Base-by-base conservation (phyloP, 768 basidiomycete genomes). In the Leucocoprinus leucothites region DNA sequence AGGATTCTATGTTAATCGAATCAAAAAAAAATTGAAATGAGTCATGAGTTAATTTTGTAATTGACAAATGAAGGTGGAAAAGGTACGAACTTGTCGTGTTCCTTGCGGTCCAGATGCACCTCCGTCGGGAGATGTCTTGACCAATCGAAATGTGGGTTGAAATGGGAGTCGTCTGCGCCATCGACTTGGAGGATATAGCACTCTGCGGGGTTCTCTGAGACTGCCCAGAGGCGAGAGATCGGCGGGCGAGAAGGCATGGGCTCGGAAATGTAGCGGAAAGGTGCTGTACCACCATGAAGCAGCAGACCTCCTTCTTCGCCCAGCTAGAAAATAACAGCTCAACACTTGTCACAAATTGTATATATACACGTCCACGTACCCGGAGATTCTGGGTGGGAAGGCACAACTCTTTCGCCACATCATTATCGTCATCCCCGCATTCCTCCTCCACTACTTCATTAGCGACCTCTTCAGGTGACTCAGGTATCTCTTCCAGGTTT, bases 61-160 rank as follows among this genome's bases (percentile, higher is more conserved):
- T 6, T 34, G 7, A n/a, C 6, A 11, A 56, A 22, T n/a, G 34
- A 48, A 18, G 16, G n/a, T n/a, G n/a, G n/a, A n/a, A n/a, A n/a
- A n/a, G n/a, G n/a, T n/a, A 60, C 71, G 51, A 51, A 75, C 78
- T 62, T 72, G 61, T 79, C 78, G 53, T 80, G 78, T 48, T 75
- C 75, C 44, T 62, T 62, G 34, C 78, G 67, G 57, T 74, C 71
- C 16, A 81, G 65, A 26, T 70, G 73, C 13, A 78, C 76, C 9
- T 65, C 66, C 2, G 63, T 46, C 36, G 79, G 78, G 24, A 81
- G 68, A 58, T 78, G 69, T 25, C 78, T 75, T 3, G 76, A 74
- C 79, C 79, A 81, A 47, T 79, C 77, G 35, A 81, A 76, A 59
- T 75, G 67, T 6, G 75, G 78, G 57, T 78, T 73, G 60, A 72